Percentiles rank a stretch among this genome's conserved stretches.
Evolutionary conservation across 495 filamentous ascomycete species (phyloP).

Genomic region (Aspergillus bridgeri): DNA sequence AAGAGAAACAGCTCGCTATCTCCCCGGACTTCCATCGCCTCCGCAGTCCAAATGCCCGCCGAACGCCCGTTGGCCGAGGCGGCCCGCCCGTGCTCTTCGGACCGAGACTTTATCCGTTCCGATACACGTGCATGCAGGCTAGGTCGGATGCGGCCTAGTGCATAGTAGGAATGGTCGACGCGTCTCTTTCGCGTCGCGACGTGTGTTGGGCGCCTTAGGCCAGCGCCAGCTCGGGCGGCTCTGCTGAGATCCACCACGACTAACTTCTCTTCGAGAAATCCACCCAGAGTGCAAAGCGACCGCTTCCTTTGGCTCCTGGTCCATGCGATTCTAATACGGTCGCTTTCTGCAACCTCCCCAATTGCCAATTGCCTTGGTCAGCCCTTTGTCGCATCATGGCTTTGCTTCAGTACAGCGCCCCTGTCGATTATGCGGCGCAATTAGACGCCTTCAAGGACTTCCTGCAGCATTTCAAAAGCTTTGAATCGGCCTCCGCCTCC

Average conservation of each 20-base stretch:
- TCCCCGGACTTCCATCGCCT: conserved; percentile 31
- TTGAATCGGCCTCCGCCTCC: conserved; percentile 63
- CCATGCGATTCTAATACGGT: conserved; percentile 8
- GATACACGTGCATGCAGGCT: conserved; percentile 18
- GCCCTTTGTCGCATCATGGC: conserved; percentile 57
- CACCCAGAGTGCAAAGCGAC: conserved; percentile 6
- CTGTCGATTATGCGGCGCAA: conserved; percentile 84
- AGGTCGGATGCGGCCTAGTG: conserved; percentile 12
- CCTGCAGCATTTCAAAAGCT: conserved; percentile 80
- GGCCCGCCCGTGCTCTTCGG: conserved; percentile 19
- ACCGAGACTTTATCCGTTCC: conserved; percentile 35
- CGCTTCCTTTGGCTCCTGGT: conserved; percentile 9
- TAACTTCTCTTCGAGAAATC: background rate
- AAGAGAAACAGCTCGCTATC: conserved; percentile 16
- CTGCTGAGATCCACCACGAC: conserved; percentile 1
- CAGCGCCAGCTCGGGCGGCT: conserved; percentile 3
- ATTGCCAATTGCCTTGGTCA: conserved; percentile 16
- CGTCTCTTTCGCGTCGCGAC: conserved; percentile 30
- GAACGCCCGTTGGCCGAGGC: conserved; percentile 22
- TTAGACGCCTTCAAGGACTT: conserved; percentile 87
- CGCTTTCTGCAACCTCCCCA: conserved; percentile 20
- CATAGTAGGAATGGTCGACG: conserved; percentile 13
- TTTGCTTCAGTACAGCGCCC: conserved; percentile 67
- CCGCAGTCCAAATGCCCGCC: conserved; percentile 23
- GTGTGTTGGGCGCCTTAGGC: conserved; percentile 23